Conservation (phyloP, 1,284 basidiomycete species). For the Trichosporon asahii region DNA sequence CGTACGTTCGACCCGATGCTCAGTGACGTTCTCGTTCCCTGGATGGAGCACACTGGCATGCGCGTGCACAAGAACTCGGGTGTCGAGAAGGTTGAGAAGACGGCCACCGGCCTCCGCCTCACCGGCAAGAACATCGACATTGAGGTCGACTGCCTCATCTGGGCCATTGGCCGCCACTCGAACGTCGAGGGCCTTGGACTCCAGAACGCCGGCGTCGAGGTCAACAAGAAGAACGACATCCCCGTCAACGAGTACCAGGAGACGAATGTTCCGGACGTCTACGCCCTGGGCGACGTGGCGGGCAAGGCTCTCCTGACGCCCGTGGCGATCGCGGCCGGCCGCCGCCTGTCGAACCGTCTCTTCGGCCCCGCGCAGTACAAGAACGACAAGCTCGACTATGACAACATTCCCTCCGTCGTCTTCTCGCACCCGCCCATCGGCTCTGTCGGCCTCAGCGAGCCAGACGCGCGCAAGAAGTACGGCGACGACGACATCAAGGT, state of each 20-base stretch:
- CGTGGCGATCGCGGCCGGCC: slow-evolving; percentile 96
- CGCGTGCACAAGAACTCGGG: slow-evolving; percentile 77
- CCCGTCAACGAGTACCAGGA: slow-evolving; percentile 89
- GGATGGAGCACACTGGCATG: slow-evolving; percentile 80
- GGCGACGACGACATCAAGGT: slow-evolving; percentile 83
- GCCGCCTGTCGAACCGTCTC: slow-evolving; percentile 80
- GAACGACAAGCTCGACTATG: slow-evolving; percentile 82
- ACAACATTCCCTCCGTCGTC: slow-evolving; percentile 88
- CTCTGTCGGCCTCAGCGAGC: slow-evolving; percentile 86
- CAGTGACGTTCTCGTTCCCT: slow-evolving; percentile 80
- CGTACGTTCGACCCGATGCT: slow-evolving; percentile 88
- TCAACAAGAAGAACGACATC: slow-evolving; percentile 74
- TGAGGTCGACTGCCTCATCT: slow-evolving; percentile 84
- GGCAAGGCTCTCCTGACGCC: slow-evolving; percentile 92
- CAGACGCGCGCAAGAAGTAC: slow-evolving; percentile 79
- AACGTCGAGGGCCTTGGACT: slow-evolving; percentile 76
- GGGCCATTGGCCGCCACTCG: slow-evolving; percentile 89
- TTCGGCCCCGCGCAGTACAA: slow-evolving; percentile 83
- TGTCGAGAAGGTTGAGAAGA: slow-evolving; percentile 70
- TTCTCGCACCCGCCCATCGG: slow-evolving; percentile 96
- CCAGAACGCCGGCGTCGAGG: slow-evolving; percentile 71
- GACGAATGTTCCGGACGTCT: slow-evolving; percentile 68
- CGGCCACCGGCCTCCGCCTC: slow-evolving; percentile 63
- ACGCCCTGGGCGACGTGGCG: slow-evolving; percentile 84
- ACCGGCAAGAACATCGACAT: slow-evolving; percentile 66